Base-by-base conservation (phyloP, 805 yeast genomes). In the Trichomonascus vanleenenianus region DNA sequence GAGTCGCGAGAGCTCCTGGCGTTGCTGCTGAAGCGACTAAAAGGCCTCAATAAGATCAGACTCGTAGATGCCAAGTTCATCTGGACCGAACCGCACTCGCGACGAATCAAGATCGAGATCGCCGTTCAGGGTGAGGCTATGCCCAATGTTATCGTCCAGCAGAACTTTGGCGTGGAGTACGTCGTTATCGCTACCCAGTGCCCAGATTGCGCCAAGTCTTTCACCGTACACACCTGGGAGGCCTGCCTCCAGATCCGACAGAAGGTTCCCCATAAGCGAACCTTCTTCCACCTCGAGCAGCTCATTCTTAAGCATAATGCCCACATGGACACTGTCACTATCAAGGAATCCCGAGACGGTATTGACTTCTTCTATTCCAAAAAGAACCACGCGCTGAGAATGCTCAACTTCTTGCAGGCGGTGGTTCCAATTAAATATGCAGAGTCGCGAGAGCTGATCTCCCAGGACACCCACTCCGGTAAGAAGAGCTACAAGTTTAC, bases 61-160 rank as follows among this genome's bases (percentile, higher is more conserved):
- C 71, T 89, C 45, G 83, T 88, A 34, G 97, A 89, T 68, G 97
- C 97, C 2, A 76, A 87, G 2, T 89, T 89, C 59, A 81, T 88
- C 49, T 89, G 97, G 97, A 89, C 97, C 1, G 97, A 89, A 68
- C 97, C 97, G 1, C 97, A 89, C 65, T 87, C 96, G 30, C 79
- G 96, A 65, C 82, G 97, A 74, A 78, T 89, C 53, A 78, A 87
- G 61, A 78, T 89, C 50, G 87, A 86, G 59, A 67, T 89, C 42
- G 84, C 96, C 0, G 94, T 89, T 18, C 97, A 89, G 66, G 97
- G 96, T 54, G 97, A 89, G 67, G 96, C 96, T 27, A 78, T 85
- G 79, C 71, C 83, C 18, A 85, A 85, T 61, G 88, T 95, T 19
- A 87, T 89, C 54, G 80, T 89, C 34, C 96, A 89, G 62, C 97